Conservation (phyloP, 257 asterid genomes). For the Solanum pimpinellifolium region DNA sequence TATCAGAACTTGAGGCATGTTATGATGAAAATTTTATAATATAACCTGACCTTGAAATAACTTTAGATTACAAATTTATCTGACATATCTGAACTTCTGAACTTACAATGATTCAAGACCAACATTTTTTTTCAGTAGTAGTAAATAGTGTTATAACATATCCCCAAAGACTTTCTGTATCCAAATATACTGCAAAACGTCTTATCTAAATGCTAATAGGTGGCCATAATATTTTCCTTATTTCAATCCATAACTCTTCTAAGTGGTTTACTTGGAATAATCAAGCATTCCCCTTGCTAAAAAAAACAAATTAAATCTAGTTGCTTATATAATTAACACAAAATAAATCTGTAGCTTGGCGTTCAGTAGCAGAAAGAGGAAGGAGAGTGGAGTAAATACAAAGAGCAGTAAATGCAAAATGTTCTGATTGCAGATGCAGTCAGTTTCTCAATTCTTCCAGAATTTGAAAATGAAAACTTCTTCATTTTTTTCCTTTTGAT, state of each 20-base stretch:
- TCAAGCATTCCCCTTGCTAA: neutral
- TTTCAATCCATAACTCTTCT: neutral
- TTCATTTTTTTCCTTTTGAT: neutral
- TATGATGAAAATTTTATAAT: neutral
- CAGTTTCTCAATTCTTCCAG: neutral
- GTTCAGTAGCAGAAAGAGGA: neutral
- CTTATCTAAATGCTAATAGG: neutral
- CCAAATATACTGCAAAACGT: neutral
- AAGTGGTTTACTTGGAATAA: neutral
- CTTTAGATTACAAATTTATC: neutral
- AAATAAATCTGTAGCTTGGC: neutral
- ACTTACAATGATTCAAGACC: neutral
- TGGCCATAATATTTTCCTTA: neutral
- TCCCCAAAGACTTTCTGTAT: neutral
- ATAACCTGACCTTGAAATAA: neutral
- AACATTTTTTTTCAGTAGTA: neutral
- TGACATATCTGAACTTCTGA: neutral
- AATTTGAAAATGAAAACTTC: neutral
- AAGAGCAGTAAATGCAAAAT: neutral
- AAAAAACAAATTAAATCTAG: neutral
- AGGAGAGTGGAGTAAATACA: neutral
- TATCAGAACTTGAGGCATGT: constrained; percentile 36
- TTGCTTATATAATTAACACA: neutral
- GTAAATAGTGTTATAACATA: neutral
- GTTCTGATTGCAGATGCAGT: neutral